Conservation (phyloP, 2,329 filamentous ascomycete genomes). For the Endocalyx cinctus region DNA sequence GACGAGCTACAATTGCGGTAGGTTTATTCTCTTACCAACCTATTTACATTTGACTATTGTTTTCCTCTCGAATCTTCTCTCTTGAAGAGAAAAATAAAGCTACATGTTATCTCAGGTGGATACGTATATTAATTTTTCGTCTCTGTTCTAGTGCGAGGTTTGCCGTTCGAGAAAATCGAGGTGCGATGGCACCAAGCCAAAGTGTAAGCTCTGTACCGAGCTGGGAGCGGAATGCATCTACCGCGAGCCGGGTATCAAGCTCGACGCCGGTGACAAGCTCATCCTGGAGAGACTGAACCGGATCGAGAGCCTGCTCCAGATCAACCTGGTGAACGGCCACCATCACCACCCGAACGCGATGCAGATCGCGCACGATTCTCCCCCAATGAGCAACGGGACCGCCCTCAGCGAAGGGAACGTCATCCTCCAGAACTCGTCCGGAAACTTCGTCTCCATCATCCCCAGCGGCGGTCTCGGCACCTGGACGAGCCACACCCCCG, state of each 20-base stretch:
- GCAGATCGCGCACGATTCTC: slow-evolving; percentile 56
- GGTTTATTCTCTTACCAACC: too few relatives aligned
- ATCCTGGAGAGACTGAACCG: slow-evolving; percentile 74
- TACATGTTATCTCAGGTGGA: too few relatives aligned
- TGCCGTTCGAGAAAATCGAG: slow-evolving; percentile 76
- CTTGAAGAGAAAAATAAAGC: too few relatives aligned
- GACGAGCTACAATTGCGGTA: slow-evolving; percentile 63
- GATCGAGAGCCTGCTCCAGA: slow-evolving; percentile 75
- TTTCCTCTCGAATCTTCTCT: too few relatives aligned
- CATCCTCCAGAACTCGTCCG: slow-evolving; percentile 39
- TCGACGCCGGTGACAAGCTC: slow-evolving; percentile 81
- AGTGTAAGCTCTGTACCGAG: slow-evolving; percentile 80
- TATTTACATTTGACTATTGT: too few relatives aligned
- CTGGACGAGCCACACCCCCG: slow-evolving; percentile 54
- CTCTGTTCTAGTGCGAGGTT: slow-evolving; percentile 62
- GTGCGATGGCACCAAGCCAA: slow-evolving; percentile 74
- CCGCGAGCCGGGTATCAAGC: slow-evolving; percentile 79
- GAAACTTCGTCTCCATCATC: slow-evolving; percentile 49
- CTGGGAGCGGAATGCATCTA: slow-evolving; percentile 80
- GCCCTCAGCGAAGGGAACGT: slow-evolving; percentile 55
- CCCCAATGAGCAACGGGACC: slow-evolving; percentile 60
- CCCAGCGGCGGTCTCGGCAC: slow-evolving; percentile 65
- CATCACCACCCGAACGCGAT: slow-evolving; percentile 48
- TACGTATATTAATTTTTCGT: slow-evolving; percentile 10
- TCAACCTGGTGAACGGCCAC: slow-evolving; percentile 51